These are phyloP conservation scores for Lyophyllum decastes DNA, from an alignment of 768 basidiomycete species.

Conservation along the genomic window DNA sequence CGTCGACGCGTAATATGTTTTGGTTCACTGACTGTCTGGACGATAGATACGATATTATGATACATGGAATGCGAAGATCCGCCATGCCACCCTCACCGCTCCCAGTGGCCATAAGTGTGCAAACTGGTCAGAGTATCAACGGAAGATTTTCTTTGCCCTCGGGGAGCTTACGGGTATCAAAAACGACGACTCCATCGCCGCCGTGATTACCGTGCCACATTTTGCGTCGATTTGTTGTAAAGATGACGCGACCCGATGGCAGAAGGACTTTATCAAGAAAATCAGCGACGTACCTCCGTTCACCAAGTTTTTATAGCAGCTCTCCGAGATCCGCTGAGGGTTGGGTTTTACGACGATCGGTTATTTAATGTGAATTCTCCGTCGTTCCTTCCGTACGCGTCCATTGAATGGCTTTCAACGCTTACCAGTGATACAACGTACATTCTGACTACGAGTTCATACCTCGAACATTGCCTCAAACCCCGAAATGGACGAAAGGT, in stretches of 20 bases:
- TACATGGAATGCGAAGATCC: conserved; percentile 12
- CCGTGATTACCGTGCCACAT: conserved; percentile 14
- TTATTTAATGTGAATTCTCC: too few species aligned
- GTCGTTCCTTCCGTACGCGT: too few species aligned
- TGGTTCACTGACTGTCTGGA: background rate
- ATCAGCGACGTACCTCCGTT: conserved; percentile 14
- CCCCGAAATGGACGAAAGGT: too few species aligned
- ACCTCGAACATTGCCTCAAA: too few species aligned
- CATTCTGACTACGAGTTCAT: too few species aligned
- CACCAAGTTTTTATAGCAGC: conserved; percentile 5
- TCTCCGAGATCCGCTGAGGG: too few species aligned
- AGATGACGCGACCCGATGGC: conserved; percentile 16
- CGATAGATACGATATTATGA: conserved; percentile 14
- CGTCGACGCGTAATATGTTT: background rate
- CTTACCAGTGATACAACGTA: too few species aligned
- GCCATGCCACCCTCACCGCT: conserved; percentile 9
- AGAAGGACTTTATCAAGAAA: conserved; percentile 7
- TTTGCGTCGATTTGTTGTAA: conserved; percentile 19
- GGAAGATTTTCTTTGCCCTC: conserved; percentile 15
- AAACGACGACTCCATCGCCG: conserved; percentile 13
- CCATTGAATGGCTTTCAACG: too few species aligned
- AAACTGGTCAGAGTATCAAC: conserved; percentile 17
- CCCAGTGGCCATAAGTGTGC: conserved; percentile 14
- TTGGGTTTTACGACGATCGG: too few species aligned
- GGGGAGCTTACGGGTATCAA: conserved; percentile 10